phyloP scores from a whole-genome alignment of 306 rosid species.

The Erythrophleum fordii region DNA sequence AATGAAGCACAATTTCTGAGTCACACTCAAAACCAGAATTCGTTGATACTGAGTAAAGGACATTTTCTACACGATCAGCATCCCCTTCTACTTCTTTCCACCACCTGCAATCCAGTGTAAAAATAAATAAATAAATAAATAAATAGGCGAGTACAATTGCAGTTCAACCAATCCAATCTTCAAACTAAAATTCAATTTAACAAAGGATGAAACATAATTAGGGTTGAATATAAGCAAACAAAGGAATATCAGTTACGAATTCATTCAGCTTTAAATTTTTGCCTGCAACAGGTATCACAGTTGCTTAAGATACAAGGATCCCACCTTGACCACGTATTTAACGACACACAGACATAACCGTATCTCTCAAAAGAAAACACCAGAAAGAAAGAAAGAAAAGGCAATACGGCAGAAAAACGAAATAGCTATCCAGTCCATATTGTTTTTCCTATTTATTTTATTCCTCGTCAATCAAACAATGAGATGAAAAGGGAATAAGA shows the following conservation, averaged over 20 bases:
- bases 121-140: background rate
- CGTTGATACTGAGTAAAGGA: constrained; percentile 55
- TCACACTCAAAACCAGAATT: constrained; percentile 38
- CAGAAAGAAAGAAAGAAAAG: background rate
- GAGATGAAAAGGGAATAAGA: background rate
- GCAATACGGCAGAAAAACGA: background rate
- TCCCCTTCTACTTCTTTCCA: constrained; percentile 62
- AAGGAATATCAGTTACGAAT: background rate
- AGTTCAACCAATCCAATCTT: background rate
- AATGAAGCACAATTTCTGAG: constrained; percentile 52
- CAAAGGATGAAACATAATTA: background rate
- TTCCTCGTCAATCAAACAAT: constrained; percentile 9
- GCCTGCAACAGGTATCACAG: background rate
- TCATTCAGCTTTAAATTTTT: background rate
- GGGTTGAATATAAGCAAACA: background rate
- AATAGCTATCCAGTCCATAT: background rate
- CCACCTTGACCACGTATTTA: background rate
- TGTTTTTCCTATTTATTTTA: background rate
- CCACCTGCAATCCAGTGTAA: constrained; percentile 64
- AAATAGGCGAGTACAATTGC: constrained; percentile 6
- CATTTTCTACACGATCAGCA: constrained; percentile 54
- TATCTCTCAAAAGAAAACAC: background rate
- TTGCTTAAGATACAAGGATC: constrained; percentile 17
- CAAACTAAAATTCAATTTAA: background rate
- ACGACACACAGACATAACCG: background rate